Evolutionary conservation across 352 stramenopile genomes (phyloP).

Genomic region (Pythium dissimile): DNA sequence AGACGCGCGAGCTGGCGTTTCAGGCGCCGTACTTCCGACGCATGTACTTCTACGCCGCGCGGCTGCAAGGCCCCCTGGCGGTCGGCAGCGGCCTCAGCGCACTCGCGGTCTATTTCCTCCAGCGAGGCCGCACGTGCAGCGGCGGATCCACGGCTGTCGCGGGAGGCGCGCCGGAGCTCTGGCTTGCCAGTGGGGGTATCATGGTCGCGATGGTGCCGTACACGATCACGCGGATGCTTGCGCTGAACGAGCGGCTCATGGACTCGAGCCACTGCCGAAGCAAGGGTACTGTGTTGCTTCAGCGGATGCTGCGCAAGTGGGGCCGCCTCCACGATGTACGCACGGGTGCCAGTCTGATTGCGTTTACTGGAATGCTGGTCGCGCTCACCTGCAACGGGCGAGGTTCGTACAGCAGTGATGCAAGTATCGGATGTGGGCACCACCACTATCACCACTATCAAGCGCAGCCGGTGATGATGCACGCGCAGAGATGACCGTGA

Average conservation of each 20-base stretch:
- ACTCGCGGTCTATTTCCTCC: slow-evolving; percentile 40
- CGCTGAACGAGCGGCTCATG: slow-evolving; percentile 56
- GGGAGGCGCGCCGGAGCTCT: slow-evolving; percentile 41
- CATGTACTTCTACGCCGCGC: slow-evolving; percentile 76
- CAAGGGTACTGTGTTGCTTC: slow-evolving; percentile 42
- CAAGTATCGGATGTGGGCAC: background rate
- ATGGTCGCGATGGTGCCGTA: slow-evolving; percentile 63
- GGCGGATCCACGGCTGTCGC: too few relatives aligned
- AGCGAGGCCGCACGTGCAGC: slow-evolving; percentile 24
- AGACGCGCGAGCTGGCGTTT: slow-evolving; percentile 48
- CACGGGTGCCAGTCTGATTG: slow-evolving; percentile 42
- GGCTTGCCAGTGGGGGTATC: slow-evolving; percentile 49
- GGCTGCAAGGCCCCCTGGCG: slow-evolving; percentile 57
- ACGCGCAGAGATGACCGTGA: too few relatives aligned
- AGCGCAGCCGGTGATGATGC: too few relatives aligned
- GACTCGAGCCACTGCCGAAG: slow-evolving; percentile 40
- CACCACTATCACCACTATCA: too few relatives aligned
- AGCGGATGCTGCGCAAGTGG: slow-evolving; percentile 52
- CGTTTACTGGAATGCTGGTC: slow-evolving; percentile 59
- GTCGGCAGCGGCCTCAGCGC: slow-evolving; percentile 51
- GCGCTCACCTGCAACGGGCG: slow-evolving; percentile 38
- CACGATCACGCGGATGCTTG: slow-evolving; percentile 64
- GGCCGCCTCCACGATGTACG: slow-evolving; percentile 53
- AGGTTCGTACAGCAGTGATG: background rate
- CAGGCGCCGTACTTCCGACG: slow-evolving; percentile 72